Base-by-base conservation (phyloP, 208 protist species). In the Crithidia acanthocephali region DNA sequence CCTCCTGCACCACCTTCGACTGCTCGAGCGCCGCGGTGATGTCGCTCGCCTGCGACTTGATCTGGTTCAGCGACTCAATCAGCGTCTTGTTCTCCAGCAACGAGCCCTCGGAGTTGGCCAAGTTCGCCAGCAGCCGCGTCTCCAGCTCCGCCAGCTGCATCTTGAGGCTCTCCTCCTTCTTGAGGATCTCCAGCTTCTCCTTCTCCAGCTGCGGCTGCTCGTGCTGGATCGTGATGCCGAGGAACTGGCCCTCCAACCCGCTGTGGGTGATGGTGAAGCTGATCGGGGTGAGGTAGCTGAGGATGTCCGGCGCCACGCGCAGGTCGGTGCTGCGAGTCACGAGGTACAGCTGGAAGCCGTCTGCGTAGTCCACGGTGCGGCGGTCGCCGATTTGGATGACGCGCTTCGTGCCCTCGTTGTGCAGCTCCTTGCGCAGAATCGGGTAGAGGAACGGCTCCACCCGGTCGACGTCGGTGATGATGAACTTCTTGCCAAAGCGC, bases 251-350 rank as follows among this genome's bases (percentile, higher is more conserved):
- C 70, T 99, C 95, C 33, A 99, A 83, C 2, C 98, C 98, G 56
- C 94, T 96, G n/a, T 90, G 76, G 13, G 98, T 99, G 52, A 99
- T 97, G 35, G 95, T 95, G 80, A 99, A 99, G 85, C 98, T 99
- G 45, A 99, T 85, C 16, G 90, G 87, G 0, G 94, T 97, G 30
- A 99, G 73, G 68, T 98, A 85, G 72, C 98, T 87, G 15, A 86
- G 47, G 30, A 95, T 89, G 81, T 99, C 97, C 7, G 98, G 95
- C 6, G 96, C 83, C 30, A 99, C 85, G 18, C 87, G 59, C 44
- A 98, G 72, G 35, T 96, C 81, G 16, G 86, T 87, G 67, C 95
- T 91, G 28, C 94, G 83, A 0, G 98, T 99, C 6, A 98, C 79
- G 18, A 99, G 75, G 79, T 95, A 99, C 2, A 99, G 62, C 71